Base-by-base conservation (phyloP, 139 green algal genomes). In the Chlamydomonas schloesseri region DNA sequence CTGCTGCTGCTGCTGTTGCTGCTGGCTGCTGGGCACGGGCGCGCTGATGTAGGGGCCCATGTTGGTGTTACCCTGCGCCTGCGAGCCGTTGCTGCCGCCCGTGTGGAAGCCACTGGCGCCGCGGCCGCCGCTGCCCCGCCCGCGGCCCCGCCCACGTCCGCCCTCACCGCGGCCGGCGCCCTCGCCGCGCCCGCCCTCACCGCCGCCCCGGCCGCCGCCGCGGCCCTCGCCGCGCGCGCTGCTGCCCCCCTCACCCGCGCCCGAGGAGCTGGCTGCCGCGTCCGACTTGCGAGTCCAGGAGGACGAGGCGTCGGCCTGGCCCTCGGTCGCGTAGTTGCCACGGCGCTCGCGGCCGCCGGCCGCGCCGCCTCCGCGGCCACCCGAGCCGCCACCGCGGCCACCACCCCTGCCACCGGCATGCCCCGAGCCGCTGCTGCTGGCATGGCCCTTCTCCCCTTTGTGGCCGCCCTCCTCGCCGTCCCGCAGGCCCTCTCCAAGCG, bases 21-120 rank as follows among this genome's bases (percentile, higher is more conserved):
- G 58, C 24, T 62, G 46, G n/a, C 73, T 71, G 33, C 73, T 73
- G 1, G 83, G 73, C 62, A 72, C 50, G n/a, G 53, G 82, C 18
- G 83, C 89, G 23, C 81, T 65, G 53, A 87, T 87, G 71, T 87
- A 87, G 3, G 81, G 81, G 10, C 69, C 81, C 81, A 87, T 87
- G 34, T 85, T 85, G 17, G 81, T 42, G 47, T 50, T 69, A 3
- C 53, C 18, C 57, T 78, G 71, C 82, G 71, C 71, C 78, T 80
- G 79, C 1, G 73, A 55, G 31, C 36, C 76, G 47, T 64, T n/a
- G 14, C 46, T 64, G 55, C 84, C 81, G 46, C 71, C 26, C 62
- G 86, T 88, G 82, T 82, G 71, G 62, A 86, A 82, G 26, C 58
- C 24, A 67, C 69, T 53, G 47, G 62, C 71, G 57, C 68, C 64